phyloP scores from a whole-genome alignment of 108 stramenopile species.

The Phaeodactylum tricornutum region DNA sequence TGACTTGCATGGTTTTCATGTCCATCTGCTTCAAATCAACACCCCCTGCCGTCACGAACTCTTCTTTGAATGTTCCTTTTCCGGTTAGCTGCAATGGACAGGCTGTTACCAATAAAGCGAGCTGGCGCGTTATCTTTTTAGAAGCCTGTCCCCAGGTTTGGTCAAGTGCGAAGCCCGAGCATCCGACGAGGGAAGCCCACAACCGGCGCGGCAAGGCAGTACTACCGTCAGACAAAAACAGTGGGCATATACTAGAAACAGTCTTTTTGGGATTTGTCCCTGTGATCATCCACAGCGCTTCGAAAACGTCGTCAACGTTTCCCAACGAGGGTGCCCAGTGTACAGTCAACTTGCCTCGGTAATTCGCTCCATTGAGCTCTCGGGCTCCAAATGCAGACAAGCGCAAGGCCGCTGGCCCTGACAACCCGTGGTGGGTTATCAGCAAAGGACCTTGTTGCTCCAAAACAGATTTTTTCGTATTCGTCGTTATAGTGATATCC shows the following conservation, averaged over 20 bases:
- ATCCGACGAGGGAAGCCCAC: constrained; percentile 53
- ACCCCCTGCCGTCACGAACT: constrained; percentile 91
- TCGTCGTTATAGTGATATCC: no score
- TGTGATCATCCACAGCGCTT: constrained; percentile 24
- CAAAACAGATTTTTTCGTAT: constrained; percentile 7
- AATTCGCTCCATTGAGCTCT: constrained; percentile 62
- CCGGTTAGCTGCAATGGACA: constrained; percentile 52
- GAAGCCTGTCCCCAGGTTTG: constrained; percentile 52
- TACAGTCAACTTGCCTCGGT: constrained; percentile 45
- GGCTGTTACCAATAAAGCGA: constrained; percentile 37
- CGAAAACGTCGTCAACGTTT: constrained; percentile 34
- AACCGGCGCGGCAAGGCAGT: constrained; percentile 58
- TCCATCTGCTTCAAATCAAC: constrained; percentile 62
- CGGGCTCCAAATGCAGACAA: constrained; percentile 89
- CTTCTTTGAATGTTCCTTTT: constrained; percentile 87
- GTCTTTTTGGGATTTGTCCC: constrained; percentile 26
- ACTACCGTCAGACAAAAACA: constrained; percentile 7
- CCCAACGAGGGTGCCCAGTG: constrained; percentile 43
- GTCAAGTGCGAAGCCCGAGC: constrained; percentile 31
- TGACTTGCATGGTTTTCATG: constrained; percentile 78
- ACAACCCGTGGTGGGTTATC: constrained; percentile 88
- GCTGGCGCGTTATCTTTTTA: constrained; percentile 50
- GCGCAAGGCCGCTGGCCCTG: constrained; percentile 85
- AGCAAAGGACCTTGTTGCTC: constrained; percentile 82
- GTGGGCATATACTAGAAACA: constrained; percentile 54